Percentiles rank a stretch among this genome's conserved stretches.
Evolutionary conservation across 1,284 basidiomycete species (phyloP).

Genomic region (Baeospora myosura): DNA sequence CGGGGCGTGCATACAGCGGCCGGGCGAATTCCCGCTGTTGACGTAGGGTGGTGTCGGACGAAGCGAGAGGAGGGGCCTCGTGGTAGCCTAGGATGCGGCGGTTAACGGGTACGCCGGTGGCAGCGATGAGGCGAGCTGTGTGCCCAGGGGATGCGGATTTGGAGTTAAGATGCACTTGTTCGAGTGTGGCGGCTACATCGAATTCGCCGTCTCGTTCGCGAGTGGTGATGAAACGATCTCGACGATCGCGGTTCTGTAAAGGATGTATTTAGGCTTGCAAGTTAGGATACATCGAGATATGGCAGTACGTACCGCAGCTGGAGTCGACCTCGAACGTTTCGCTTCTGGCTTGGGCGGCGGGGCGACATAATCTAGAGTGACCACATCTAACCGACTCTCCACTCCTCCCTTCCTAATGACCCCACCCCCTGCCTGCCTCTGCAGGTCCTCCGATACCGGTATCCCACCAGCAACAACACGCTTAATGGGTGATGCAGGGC

Average conservation of each 20-base stretch:
- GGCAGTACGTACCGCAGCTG: conserved; percentile 39
- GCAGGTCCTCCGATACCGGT: conserved; percentile 45
- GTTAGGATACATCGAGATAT: conserved; percentile 7
- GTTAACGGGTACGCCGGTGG: conserved; percentile 66
- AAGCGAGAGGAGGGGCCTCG: conserved; percentile 64
- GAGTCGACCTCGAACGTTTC: conserved; percentile 68
- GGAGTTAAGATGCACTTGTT: conserved; percentile 54
- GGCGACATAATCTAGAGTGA: conserved; percentile 52
- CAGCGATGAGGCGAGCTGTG: conserved; percentile 66
- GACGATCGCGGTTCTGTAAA: conserved; percentile 35
- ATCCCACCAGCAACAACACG: conserved; percentile 40
- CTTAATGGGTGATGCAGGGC: conserved; percentile 59
- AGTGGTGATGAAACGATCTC: conserved; percentile 70
- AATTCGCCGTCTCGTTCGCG: conserved; percentile 46
- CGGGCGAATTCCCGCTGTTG: conserved; percentile 67
- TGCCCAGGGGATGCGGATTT: conserved; percentile 64
- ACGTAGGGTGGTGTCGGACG: conserved; percentile 60
- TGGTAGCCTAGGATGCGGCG: conserved; percentile 74
- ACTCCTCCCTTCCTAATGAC: conserved; percentile 69
- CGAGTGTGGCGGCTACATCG: conserved; percentile 56
- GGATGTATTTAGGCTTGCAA: conserved; percentile 7
- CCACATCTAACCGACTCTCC: conserved; percentile 67
- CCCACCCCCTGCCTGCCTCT: conserved; percentile 55
- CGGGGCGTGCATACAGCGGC: conserved; percentile 64
- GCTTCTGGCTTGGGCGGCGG: conserved; percentile 50